Evolutionary conservation across 495 filamentous ascomycete genomes (phyloP), one percentile per base, ranked within the genome.

Genomic region (Parathielavia appendiculata): DNA sequence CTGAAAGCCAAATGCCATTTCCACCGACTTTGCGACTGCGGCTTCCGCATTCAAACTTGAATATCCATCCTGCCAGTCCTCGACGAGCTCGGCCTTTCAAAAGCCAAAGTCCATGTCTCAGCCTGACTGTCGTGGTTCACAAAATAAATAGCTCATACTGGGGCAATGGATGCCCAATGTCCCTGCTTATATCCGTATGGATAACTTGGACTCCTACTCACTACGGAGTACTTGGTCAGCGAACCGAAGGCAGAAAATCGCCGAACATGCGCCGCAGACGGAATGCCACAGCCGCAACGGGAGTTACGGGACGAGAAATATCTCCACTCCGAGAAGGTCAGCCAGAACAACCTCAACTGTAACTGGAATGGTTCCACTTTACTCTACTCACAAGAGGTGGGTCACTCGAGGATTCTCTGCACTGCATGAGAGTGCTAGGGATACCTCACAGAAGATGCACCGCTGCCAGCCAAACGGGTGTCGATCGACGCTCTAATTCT

Each of bases 101-200:
- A 48, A 34, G n/a, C 47, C 13, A 7, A 32, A 30, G 19, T 43
- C 41, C 32, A 39, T 49, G 48, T 46, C 41, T 53, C 49, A 48
- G 59, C 59, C 41, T 47, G 38, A 56, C 49, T 35, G 5, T 44
- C 36, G 12, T 19, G 54, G 30, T 20, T 45, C 48, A 22, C 35
- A 59, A 43, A 61, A 6, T 30, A 61, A n/a, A 61, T 61, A 48
- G 41, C 59, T 61, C 59, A 57, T 52, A 52, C 34, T 32, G 17
- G 16, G 16, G 36, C 23, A 19, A 52, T 58, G 30, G 47, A 10
- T 36, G 41, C 50, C 39, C 50, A 40, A 47, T 22, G 35, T 10
- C 11, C 22, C 12, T 8, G 10, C 7, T 32, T 50, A 56, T 36
- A 44, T 44, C 23, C 51, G 26, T 30, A 30, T 30, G 26, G n/a